phyloP scores from a whole-genome alignment of 2,329 filamentous ascomycete genomes.

The Aspergillus latus region DNA sequence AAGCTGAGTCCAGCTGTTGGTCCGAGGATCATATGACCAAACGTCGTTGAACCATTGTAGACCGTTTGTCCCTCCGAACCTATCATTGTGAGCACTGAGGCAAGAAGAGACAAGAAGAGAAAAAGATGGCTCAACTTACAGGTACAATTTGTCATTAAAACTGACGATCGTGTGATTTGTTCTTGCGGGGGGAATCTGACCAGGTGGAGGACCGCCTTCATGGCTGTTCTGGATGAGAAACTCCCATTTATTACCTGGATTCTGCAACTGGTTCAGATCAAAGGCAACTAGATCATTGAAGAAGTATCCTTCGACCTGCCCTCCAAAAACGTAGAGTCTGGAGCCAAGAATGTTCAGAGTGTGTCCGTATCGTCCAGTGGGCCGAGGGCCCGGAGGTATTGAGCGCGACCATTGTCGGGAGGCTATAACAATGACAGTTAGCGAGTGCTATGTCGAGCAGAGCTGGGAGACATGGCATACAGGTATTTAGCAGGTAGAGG shows the following conservation, averaged over 20 bases:
- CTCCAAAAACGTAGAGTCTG: slow-evolving; percentile 96
- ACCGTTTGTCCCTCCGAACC: slow-evolving; percentile 97
- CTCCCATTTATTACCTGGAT: slow-evolving; percentile 90
- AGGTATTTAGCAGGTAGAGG: slow-evolving; percentile 93
- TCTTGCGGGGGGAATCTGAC: slow-evolving; percentile 76
- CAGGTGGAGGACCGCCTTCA: slow-evolving; percentile 54
- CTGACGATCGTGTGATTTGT: slow-evolving; percentile 94
- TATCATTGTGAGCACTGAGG: slow-evolving; percentile 37
- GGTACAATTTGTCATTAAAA: slow-evolving; percentile 87
- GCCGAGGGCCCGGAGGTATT: slow-evolving; percentile 79
- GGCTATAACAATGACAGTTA: slow-evolving; percentile 54
- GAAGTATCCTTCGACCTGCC: slow-evolving; percentile 94
- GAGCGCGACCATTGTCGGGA: slow-evolving; percentile 98
- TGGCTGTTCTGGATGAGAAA: slow-evolving; percentile 77
- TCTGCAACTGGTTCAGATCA: slow-evolving; percentile 91
- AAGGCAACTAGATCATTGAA: slow-evolving; percentile 97
- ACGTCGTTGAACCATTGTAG: slow-evolving; percentile 98
- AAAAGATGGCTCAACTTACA: slow-evolving; percentile 59
- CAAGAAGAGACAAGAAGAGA: not conserved
- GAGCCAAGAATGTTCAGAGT: slow-evolving; percentile 95
- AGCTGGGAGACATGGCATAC: slow-evolving; percentile 57
- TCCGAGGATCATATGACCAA: slow-evolving; percentile 86
- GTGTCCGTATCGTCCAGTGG: slow-evolving; percentile 90
- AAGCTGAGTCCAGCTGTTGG: slow-evolving; percentile 81
- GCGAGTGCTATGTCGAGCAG: slow-evolving; percentile 13